A percentile compares a stretch with the other conserved stretches of the same genome.
These are phyloP conservation scores for Margaritispora aquatica DNA, from an alignment of 495 filamentous ascomycete species.

Conservation along the genomic window DNA sequence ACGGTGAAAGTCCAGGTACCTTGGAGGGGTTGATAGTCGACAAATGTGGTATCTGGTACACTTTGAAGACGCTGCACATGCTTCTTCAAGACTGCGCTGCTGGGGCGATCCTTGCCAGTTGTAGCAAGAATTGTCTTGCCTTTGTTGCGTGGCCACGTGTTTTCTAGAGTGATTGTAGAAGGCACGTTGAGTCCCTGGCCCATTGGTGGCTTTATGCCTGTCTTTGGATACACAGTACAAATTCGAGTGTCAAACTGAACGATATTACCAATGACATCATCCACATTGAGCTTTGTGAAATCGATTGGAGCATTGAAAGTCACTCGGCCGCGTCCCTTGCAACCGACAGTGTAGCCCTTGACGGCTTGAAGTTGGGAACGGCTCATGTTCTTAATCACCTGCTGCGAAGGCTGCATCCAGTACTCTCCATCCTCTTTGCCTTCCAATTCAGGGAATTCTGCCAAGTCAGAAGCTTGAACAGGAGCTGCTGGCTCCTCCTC, in stretches of 20 bases:
- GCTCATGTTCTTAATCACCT: constrained; percentile 68
- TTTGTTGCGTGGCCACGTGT: constrained; percentile 79
- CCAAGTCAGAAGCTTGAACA: constrained; percentile 23
- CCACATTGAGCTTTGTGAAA: constrained; percentile 62
- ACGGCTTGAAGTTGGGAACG: constrained; percentile 66
- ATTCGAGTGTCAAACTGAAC: constrained; percentile 67
- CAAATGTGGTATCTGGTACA: constrained; percentile 72
- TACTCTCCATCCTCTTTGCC: constrained; percentile 68
- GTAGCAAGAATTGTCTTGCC: constrained; percentile 41
- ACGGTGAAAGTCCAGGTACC: constrained; percentile 90
- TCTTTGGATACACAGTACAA: constrained; percentile 79
- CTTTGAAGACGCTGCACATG: constrained; percentile 76
- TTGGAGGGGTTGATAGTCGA: constrained; percentile 66
- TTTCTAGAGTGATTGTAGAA: constrained; percentile 73
- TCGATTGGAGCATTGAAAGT: constrained; percentile 78
- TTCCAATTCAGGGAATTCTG: constrained; percentile 27
- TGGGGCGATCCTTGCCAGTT: constrained; percentile 6
- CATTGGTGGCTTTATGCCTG: constrained; percentile 64
- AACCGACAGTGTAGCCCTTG: constrained; percentile 70
- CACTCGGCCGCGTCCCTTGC: constrained; percentile 70
- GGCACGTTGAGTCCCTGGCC: constrained; percentile 91
- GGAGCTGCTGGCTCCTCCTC: constrained; percentile 52
- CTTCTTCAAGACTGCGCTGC: constrained; percentile 41
- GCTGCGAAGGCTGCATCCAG: constrained; percentile 70
- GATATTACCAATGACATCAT: constrained; percentile 63